Conservation (phyloP, 345 rosid species). For the Erysimum cheiranthoides region DNA sequence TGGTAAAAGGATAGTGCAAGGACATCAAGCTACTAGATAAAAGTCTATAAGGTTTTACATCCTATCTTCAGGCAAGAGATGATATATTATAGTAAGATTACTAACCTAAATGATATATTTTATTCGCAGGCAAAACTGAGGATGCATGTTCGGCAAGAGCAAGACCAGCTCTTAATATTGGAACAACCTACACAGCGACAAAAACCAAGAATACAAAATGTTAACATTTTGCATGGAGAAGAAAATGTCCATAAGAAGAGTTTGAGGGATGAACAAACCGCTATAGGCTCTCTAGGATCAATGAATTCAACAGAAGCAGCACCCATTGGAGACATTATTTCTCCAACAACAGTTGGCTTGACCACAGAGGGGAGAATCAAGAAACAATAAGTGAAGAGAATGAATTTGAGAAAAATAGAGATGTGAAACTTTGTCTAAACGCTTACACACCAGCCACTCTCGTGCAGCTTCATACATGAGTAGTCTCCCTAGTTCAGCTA, state of each 20-base stretch:
- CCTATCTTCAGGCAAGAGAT: slow-evolving; percentile 7
- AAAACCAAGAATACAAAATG: slow-evolving; percentile 17
- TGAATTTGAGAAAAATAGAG: not conserved
- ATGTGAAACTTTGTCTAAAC: slow-evolving; percentile 17
- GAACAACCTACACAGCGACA: slow-evolving; percentile 66
- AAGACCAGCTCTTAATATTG: slow-evolving; percentile 93
- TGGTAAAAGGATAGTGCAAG: slow-evolving; percentile 30
- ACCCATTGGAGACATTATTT: slow-evolving; percentile 92
- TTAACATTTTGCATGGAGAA: not conserved
- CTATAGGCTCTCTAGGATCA: slow-evolving; percentile 92
- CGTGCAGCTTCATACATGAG: slow-evolving; percentile 90
- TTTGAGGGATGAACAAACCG: slow-evolving; percentile 53
- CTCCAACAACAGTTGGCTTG: slow-evolving; percentile 84
- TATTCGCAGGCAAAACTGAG: slow-evolving; percentile 80
- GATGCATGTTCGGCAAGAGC: slow-evolving; percentile 92
- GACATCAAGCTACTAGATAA: slow-evolving; percentile 26
- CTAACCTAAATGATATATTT: slow-evolving; percentile 84
- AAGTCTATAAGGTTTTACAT: not conserved
- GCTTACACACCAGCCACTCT: slow-evolving; percentile 81
- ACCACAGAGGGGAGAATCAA: slow-evolving; percentile 16
- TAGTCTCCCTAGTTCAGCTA: slow-evolving; percentile 92
- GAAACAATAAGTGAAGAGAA: slow-evolving; percentile 15
- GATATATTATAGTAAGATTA: not conserved
- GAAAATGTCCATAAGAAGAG: slow-evolving; percentile 7
- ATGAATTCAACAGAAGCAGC: slow-evolving; percentile 90